phyloP scores from a whole-genome alignment of 352 stramenopile genomes.

The Globisporangium polare region DNA sequence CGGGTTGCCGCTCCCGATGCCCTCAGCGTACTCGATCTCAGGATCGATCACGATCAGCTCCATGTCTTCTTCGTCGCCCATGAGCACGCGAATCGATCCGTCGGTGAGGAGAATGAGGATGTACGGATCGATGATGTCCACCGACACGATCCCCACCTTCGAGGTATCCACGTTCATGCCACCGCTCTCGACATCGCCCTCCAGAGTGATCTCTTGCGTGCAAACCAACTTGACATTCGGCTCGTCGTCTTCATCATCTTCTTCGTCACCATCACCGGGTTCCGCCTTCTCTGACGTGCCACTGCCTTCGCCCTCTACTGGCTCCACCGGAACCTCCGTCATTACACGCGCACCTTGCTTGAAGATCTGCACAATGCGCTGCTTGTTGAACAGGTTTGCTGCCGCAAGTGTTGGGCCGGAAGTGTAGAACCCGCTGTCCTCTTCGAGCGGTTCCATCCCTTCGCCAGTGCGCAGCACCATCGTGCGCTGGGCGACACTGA shows the following conservation, averaged over 20 bases:
- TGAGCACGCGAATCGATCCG: slow-evolving; percentile 72
- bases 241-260: slow-evolving; percentile 54
- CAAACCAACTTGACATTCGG: slow-evolving; percentile 66
- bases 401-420: slow-evolving; percentile 73
- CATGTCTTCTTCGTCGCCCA: slow-evolving; percentile 79
- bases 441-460: slow-evolving; percentile 80
- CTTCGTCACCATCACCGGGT: slow-evolving; percentile 20
- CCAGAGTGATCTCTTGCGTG: slow-evolving; percentile 80
- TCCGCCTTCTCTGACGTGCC: slow-evolving; percentile 21
- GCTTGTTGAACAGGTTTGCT: slow-evolving; percentile 75
- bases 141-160: slow-evolving; percentile 73
- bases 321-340: slow-evolving; percentile 55
- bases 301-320: background rate
- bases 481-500: slow-evolving; percentile 76
- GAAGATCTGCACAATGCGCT: slow-evolving; percentile 86
- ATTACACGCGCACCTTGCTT: slow-evolving; percentile 81
- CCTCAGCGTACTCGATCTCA: slow-evolving; percentile 54
- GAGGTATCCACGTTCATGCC: slow-evolving; percentile 80
- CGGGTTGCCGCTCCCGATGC: slow-evolving; percentile 27
- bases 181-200: slow-evolving; percentile 74
- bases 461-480: slow-evolving; percentile 85
- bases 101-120: slow-evolving; percentile 81
- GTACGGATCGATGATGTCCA: slow-evolving; percentile 82
- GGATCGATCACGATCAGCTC: slow-evolving; percentile 80
- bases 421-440: slow-evolving; percentile 83